Conservation (phyloP, 768 basidiomycete genomes). For the Ramaria rubella region DNA sequence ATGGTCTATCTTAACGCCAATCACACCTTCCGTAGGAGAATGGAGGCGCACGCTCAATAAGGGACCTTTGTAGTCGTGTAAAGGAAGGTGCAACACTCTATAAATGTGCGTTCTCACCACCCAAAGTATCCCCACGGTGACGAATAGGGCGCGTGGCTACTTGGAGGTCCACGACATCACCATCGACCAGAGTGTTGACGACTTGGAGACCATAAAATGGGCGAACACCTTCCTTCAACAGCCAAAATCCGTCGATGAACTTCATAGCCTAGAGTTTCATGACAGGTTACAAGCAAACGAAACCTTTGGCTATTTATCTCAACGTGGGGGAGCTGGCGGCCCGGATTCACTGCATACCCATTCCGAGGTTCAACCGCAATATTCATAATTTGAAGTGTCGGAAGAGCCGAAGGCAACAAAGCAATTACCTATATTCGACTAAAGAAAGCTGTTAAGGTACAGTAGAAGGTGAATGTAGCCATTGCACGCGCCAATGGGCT, state of each 20-base stretch:
- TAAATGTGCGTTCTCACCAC: background rate
- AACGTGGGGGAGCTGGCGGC: background rate
- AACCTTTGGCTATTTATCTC: background rate
- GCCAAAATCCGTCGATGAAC: conserved; percentile 72
- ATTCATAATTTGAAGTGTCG: too few relatives aligned
- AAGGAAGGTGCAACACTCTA: background rate
- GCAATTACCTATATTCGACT: too few relatives aligned
- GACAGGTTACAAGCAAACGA: background rate
- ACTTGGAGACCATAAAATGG: conserved; percentile 58
- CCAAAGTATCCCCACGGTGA: conserved; percentile 8
- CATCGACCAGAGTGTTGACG: conserved; percentile 39
- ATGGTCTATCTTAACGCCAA: conserved; percentile 25
- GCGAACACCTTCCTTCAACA: conserved; percentile 55
- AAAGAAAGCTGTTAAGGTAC: too few relatives aligned
- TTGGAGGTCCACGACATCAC: conserved; percentile 46
- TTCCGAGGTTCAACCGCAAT: too few relatives aligned
- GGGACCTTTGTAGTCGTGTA: conserved; percentile 27
- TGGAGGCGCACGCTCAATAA: conserved; percentile 23
- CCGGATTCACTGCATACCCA: too few relatives aligned
- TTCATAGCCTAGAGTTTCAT: conserved; percentile 38
- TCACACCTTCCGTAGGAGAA: conserved; percentile 25
- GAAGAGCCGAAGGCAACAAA: too few relatives aligned
- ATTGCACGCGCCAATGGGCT: too few relatives aligned
- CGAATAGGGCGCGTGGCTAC: conserved; percentile 46
- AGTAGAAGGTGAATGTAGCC: too few relatives aligned